Percentiles rank a stretch among this genome's conserved stretches.
Conservation (phyloP, 2,329 filamentous ascomycete genomes). For the Mariannaea elegans region DNA sequence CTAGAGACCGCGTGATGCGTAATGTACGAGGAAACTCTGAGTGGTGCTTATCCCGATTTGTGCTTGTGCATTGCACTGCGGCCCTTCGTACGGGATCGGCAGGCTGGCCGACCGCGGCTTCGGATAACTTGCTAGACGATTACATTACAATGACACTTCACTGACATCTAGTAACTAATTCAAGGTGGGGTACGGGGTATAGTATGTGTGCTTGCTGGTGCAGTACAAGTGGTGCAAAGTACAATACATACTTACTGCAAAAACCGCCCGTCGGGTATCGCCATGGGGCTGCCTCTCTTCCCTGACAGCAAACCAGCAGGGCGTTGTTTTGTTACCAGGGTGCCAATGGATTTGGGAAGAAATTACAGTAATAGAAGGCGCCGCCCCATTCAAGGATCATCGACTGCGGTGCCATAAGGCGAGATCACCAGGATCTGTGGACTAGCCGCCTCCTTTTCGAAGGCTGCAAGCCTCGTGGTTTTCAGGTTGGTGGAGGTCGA, state of each 20-base stretch:
- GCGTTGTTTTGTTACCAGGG: no score
- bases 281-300: background rate
- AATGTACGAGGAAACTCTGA: background rate
- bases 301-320: background rate
- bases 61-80: background rate
- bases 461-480: slow-evolving; percentile 4
- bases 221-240: no score
- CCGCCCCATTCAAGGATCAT: slow-evolving; percentile 1
- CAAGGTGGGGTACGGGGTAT: no score
- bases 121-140: no score
- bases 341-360: background rate
- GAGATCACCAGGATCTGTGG: slow-evolving; percentile 10
- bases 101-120: no score
- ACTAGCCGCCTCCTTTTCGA: slow-evolving; percentile 2
- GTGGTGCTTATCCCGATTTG: background rate
- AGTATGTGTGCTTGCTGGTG: no score
- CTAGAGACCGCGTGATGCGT: slow-evolving; percentile 11
- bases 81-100: no score
- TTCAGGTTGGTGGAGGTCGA: slow-evolving; percentile 11
- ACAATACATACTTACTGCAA: no score
- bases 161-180: no score
- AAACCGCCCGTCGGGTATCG: background rate
- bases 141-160: background rate
- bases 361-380: slow-evolving; percentile 13
- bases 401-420: background rate